These are phyloP conservation scores for Malassezia vespertilionis DNA, from an alignment of 1,284 basidiomycete species.

Conservation along the genomic window DNA sequence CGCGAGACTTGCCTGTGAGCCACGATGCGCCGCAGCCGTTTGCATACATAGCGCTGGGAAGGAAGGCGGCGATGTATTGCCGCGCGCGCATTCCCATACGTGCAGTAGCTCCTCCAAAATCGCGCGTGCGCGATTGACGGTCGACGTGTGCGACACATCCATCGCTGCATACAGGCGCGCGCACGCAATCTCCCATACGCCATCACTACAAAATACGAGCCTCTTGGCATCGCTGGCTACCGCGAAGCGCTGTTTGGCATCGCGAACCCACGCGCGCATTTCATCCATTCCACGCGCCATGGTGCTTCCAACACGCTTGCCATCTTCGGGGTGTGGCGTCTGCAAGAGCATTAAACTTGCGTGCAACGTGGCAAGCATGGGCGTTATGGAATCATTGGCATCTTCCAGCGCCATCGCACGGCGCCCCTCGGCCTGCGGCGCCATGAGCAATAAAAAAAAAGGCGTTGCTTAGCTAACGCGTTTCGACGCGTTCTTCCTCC, in stretches of 20 bases:
- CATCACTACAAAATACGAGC: background rate
- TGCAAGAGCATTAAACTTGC: too few relatives aligned
- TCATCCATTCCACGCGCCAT: constrained; percentile 10
- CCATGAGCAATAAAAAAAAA: too few relatives aligned
- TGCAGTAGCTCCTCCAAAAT: background rate
- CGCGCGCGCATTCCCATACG: background rate
- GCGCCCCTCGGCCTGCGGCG: too few relatives aligned
- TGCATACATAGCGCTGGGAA: background rate
- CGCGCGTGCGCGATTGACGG: constrained; percentile 4
- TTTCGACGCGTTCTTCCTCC: too few relatives aligned
- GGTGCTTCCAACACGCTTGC: constrained; percentile 4
- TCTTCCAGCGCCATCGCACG: too few relatives aligned
- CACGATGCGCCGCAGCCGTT: background rate
- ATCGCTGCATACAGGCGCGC: background rate
- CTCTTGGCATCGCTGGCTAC: background rate
- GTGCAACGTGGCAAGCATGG: too few relatives aligned
- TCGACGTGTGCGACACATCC: background rate
- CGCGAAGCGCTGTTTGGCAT: background rate
- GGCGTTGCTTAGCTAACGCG: too few relatives aligned
- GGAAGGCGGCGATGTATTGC: background rate
- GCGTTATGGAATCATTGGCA: too few relatives aligned
- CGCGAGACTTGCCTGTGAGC: background rate
- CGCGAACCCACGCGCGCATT: background rate
- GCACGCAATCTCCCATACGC: background rate
- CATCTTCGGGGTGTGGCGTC: constrained; percentile 7